These are phyloP conservation scores for Xylaria cubensis DNA, from an alignment of 495 filamentous ascomycete species.

Conservation along the genomic window DNA sequence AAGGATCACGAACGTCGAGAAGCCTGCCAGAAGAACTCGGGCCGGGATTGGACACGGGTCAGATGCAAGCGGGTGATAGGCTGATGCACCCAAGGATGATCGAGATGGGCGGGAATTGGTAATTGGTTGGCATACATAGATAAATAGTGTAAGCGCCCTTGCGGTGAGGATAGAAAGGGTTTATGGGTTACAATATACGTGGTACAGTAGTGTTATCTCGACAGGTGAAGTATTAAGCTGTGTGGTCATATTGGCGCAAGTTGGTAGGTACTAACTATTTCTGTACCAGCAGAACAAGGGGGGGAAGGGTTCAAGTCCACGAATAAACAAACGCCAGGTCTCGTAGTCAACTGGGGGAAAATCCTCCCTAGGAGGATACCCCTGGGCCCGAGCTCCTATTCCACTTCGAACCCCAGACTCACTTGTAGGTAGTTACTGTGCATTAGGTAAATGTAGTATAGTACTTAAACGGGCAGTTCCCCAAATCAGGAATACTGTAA, in stretches of 20 bases:
- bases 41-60: constrained; percentile 24
- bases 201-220: neutral
- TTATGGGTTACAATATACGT: neutral
- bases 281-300: neutral
- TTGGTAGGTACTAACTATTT: too few relatives aligned
- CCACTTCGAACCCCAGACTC: constrained; percentile 4
- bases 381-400: constrained; percentile 18
- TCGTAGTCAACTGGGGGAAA: neutral
- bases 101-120: constrained; percentile 9
- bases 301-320: neutral
- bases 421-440: neutral
- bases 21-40: constrained; percentile 8
- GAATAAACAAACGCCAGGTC: constrained; percentile 14
- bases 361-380: neutral
- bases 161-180: neutral
- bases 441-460: too few relatives aligned
- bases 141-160: neutral
- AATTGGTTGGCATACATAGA: neutral
- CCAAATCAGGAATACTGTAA: neutral
- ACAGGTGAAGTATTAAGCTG: neutral
- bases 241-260: constrained; percentile 1
- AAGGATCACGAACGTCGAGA: constrained; percentile 14
- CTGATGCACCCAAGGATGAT: constrained; percentile 6
- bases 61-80: constrained; percentile 14
- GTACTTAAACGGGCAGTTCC: neutral